Percentiles rank a stretch among this genome's conserved stretches.
These are phyloP conservation scores for Anisodus acutangulus DNA, from an alignment of 257 asterid genomes.

Conservation along the genomic window DNA sequence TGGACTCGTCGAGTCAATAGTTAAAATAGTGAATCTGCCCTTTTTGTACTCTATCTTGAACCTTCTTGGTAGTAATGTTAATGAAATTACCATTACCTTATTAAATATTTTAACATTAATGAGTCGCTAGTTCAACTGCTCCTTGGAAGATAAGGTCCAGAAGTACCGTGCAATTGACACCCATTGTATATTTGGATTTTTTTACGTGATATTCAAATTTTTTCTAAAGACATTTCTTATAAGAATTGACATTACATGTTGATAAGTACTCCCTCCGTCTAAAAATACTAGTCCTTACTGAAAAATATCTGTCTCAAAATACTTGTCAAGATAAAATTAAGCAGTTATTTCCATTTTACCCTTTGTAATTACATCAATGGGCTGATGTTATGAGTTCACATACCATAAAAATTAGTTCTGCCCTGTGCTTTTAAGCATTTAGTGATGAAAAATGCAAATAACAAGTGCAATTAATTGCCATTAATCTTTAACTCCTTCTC, in stretches of 20 bases:
- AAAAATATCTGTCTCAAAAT: no score
- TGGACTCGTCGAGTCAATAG: neutral
- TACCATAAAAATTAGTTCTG: no score
- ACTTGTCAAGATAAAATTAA: no score
- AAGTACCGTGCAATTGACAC: neutral
- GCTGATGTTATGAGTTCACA: no score
- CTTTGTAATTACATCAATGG: no score
- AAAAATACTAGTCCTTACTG: no score
- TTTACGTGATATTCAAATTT: neutral
- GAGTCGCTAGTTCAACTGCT: neutral
- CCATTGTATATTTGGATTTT: neutral
- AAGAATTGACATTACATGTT: neutral
- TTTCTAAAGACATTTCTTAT: neutral
- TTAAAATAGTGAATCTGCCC: neutral
- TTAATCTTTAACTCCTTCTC: no score
- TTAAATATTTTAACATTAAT: neutral
- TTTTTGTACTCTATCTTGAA: neutral
- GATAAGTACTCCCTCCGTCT: no score
- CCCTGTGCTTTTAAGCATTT: no score
- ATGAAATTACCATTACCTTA: neutral
- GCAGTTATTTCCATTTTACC: no score
- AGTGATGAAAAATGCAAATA: no score
- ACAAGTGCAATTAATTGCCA: no score
- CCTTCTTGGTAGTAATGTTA: conserved; percentile 4
- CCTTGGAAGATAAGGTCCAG: neutral